Conservation (phyloP, 495 filamentous ascomycete genomes). For the Penicillium dipodomyicola region DNA sequence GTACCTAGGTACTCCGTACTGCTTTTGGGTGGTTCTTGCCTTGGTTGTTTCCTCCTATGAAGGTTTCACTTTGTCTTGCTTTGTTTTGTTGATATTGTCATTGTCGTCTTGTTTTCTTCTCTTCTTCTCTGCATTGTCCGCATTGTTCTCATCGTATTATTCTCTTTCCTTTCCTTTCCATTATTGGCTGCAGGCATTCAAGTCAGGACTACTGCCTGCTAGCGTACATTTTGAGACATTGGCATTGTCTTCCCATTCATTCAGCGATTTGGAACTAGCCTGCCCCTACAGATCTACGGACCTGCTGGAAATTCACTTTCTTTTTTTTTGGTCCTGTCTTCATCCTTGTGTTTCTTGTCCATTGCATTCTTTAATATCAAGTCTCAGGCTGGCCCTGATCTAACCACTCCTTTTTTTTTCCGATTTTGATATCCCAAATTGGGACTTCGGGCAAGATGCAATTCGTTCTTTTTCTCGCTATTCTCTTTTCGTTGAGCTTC, state of each 20-base stretch:
- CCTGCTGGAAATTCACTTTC: conserved; percentile 1
- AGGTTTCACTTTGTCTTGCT: conserved; percentile 20
- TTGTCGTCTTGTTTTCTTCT: conserved; percentile 1
- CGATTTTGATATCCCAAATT: conserved; percentile 5
- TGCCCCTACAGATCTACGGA: not conserved
- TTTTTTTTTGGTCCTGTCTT: conserved; percentile 18
- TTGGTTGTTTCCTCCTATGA: conserved; percentile 3
- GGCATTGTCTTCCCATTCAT: conserved; percentile 6
- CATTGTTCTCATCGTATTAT: conserved; percentile 10
- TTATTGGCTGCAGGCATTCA: conserved; percentile 24
- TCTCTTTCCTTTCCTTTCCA: conserved; percentile 18
- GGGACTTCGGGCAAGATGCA: conserved; percentile 27
- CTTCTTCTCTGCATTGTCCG: conserved; percentile 5
- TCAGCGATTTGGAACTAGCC: not conserved
- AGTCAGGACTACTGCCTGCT: conserved; percentile 12
- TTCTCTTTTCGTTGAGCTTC: conserved; percentile 36
- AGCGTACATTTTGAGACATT: conserved; percentile 8
- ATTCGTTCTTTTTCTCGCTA: conserved; percentile 29
- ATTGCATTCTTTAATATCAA: conserved; percentile 12
- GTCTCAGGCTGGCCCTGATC: conserved; percentile 13
- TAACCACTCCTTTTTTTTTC: conserved; percentile 12
- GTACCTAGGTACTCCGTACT: not conserved
- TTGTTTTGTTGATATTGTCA: conserved; percentile 14
- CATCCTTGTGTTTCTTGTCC: conserved; percentile 18
- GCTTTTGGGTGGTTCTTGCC: not conserved